Percentiles rank a stretch among this genome's conserved stretches.
Conservation (phyloP, 805 yeast species). For the Metschnikowia koreensis region DNA sequence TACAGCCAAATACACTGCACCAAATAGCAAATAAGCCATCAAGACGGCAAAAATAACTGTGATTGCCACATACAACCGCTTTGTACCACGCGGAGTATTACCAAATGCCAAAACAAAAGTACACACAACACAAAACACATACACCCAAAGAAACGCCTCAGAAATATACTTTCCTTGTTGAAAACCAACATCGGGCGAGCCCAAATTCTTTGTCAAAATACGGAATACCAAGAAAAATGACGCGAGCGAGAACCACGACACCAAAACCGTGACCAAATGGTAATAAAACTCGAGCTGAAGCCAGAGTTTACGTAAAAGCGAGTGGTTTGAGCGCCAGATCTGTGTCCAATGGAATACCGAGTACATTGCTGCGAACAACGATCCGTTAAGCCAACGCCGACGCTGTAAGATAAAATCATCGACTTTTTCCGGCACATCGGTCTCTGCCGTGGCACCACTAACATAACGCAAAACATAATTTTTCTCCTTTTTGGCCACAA, state of each 20-base stretch:
- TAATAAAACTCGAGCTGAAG: conserved; percentile 86
- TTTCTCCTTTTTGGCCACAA: conserved; percentile 79
- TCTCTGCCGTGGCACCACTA: conserved; percentile 90
- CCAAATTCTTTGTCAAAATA: conserved; percentile 76
- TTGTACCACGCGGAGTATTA: conserved; percentile 90
- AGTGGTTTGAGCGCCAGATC: conserved; percentile 88
- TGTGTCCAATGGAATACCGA: conserved; percentile 82
- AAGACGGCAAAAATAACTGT: conserved; percentile 79
- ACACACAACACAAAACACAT: conserved; percentile 73
- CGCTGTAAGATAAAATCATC: conserved; percentile 96
- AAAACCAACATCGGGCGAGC: conserved; percentile 57
- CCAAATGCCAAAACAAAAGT: conserved; percentile 91
- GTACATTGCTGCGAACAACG: conserved; percentile 92
- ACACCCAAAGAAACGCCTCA: conserved; percentile 80
- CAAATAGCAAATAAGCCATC: conserved; percentile 87
- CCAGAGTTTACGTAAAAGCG: conserved; percentile 71
- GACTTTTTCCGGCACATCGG: conserved; percentile 92
- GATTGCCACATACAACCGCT: conserved; percentile 69
- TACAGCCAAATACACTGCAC: conserved; percentile 78
- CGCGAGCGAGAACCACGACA: conserved; percentile 89
- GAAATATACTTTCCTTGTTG: conserved; percentile 75
- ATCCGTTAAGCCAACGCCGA: conserved; percentile 98
- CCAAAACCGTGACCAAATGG: conserved; percentile 74
- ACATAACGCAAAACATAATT: conserved; percentile 92
- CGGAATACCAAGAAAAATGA: conserved; percentile 92